Conservation (phyloP, 139 green algal species). For the Closterium sp. region DNA sequence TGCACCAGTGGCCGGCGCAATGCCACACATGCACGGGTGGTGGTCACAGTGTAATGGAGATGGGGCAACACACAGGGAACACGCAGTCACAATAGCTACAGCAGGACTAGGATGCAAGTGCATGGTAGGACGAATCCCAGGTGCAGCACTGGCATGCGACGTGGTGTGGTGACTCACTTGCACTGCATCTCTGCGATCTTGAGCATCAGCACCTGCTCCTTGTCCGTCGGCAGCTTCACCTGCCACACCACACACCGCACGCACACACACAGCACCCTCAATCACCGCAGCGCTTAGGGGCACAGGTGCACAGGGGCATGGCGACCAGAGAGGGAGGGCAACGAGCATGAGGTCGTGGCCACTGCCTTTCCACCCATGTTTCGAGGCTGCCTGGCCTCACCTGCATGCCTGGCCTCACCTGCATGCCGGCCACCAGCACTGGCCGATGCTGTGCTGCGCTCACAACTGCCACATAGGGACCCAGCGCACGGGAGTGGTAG, state of each 20-base stretch:
- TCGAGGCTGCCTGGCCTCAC: no score
- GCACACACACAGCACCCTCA: background rate
- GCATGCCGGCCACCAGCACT: background rate
- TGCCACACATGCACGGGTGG: background rate
- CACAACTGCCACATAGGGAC: background rate
- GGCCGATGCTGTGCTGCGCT: background rate
- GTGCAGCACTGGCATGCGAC: no score
- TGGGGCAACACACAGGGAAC: background rate
- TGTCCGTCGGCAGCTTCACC: background rate
- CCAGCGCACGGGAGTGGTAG: background rate
- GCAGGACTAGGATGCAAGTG: background rate
- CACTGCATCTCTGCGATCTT: background rate
- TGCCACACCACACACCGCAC: background rate
- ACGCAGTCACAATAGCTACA: background rate
- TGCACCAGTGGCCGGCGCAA: background rate
- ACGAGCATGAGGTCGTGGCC: no score
- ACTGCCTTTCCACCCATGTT: no score
- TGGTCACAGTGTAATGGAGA: no score
- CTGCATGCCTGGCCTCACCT: background rate
- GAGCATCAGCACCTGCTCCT: background rate
- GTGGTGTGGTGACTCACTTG: background rate
- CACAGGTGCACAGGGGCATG: no score
- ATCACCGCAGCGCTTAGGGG: background rate
- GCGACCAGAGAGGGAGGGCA: no score
- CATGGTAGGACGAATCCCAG: no score